Percentiles rank a stretch among this genome's conserved stretches.
These are phyloP conservation scores for Trichodelitschia bisporula DNA, from an alignment of 495 filamentous ascomycete genomes.

Conservation along the genomic window DNA sequence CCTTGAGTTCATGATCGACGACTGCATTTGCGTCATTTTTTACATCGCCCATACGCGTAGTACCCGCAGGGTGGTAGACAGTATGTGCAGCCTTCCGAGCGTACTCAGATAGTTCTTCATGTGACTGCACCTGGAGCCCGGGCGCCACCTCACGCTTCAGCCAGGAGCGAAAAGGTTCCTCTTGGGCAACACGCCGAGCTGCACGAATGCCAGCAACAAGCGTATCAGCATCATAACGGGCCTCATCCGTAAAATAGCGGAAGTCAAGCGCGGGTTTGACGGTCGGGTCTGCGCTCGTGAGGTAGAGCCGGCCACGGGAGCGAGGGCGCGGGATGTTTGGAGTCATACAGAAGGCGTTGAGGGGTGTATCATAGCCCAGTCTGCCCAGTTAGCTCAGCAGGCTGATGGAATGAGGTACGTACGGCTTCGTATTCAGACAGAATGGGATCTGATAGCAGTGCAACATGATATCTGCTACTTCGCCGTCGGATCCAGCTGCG, in stretches of 20 bases:
- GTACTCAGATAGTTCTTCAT: conserved; percentile 52
- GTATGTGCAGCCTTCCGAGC: conserved; percentile 53
- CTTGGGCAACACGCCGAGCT: conserved; percentile 42
- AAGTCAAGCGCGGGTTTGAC: conserved; percentile 69
- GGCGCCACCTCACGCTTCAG: conserved; percentile 59
- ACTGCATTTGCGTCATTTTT: conserved; percentile 36
- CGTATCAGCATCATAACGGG: conserved; percentile 61
- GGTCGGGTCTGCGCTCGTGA: conserved; percentile 42
- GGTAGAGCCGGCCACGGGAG: conserved; percentile 45
- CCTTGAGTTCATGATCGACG: conserved; percentile 30
- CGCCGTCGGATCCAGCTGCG: conserved; percentile 35
- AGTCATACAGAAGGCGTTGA: conserved; percentile 76
- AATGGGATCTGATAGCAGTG: conserved; percentile 82
- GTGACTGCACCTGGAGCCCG: conserved; percentile 37
- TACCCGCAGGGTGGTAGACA: conserved; percentile 69
- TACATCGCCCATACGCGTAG: conserved; percentile 64
- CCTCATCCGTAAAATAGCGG: conserved; percentile 67
- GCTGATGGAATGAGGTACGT: conserved; percentile 1
- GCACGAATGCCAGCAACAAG: conserved; percentile 54
- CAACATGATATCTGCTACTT: conserved; percentile 66
- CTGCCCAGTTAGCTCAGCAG: conserved; percentile 11
- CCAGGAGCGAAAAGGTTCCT: conserved; percentile 54
- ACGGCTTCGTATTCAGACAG: conserved; percentile 22
- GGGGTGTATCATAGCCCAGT: conserved; percentile 48
- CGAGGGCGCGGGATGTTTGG: conserved; percentile 68